Evolutionary conservation across 179 eudicot species (phyloP).

Genomic region (Gypsophila paniculata): DNA sequence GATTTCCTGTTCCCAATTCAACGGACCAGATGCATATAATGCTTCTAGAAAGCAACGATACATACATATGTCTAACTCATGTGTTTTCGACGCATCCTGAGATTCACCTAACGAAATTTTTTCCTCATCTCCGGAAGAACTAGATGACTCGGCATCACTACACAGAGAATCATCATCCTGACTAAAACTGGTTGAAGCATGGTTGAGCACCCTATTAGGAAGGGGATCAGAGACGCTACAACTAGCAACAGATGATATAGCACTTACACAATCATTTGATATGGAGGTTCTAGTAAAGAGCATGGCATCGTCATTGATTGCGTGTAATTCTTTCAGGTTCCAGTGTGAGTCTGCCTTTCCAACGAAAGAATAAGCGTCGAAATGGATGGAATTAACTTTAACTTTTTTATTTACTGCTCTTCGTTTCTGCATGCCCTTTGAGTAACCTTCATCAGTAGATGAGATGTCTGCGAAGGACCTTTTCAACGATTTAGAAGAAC

Average conservation of each 20-base stretch:
- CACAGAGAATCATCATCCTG: constrained; percentile 33
- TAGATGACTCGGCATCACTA: constrained; percentile 49
- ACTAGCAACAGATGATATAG: constrained; percentile 49
- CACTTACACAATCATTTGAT: constrained; percentile 20
- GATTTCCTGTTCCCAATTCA: constrained; percentile 65
- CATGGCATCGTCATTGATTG: constrained; percentile 17
- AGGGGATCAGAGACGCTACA: constrained; percentile 38
- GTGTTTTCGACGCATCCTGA: constrained; percentile 30
- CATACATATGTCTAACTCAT: constrained; percentile 49
- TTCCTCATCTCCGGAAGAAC: constrained; percentile 26
- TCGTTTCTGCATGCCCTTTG: constrained; percentile 24
- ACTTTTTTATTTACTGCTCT: constrained; percentile 31
- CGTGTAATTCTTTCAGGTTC: constrained; percentile 32
- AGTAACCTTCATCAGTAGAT: constrained; percentile 22
- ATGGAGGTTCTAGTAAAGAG: constrained; percentile 24
- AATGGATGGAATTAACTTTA: constrained; percentile 1
- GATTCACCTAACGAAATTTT: constrained; percentile 22
- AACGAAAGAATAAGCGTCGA: constrained; percentile 21
- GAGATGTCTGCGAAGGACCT: constrained; percentile 32
- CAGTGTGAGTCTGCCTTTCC: constrained; percentile 49
- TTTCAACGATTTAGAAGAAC: constrained; percentile 26
- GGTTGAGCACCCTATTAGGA: constrained; percentile 31
- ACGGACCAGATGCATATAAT: constrained; percentile 56
- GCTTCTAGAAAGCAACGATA: constrained; percentile 46
- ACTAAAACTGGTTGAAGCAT: constrained; percentile 28